Percentiles rank a stretch among this genome's conserved stretches.
phyloP scores from a whole-genome alignment of 352 stramenopile genomes.

The Phytopythium ostracodes region DNA sequence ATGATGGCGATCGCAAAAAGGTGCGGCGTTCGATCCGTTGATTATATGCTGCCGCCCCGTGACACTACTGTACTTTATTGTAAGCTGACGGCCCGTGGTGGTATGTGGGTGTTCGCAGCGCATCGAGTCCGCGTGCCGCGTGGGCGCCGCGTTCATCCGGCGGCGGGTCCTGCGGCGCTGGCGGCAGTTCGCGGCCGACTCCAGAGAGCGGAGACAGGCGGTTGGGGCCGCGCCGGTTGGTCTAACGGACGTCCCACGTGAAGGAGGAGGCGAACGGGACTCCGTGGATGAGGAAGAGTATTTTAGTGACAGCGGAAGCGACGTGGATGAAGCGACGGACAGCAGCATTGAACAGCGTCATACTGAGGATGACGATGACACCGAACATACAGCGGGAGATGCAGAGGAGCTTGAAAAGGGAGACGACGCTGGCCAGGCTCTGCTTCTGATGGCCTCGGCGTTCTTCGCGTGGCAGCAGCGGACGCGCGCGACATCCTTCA shows the following conservation, averaged over 20 bases:
- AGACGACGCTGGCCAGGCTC: not conserved
- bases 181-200: constrained; percentile 10
- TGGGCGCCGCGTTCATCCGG: constrained; percentile 38
- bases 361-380: not conserved
- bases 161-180: constrained; percentile 33
- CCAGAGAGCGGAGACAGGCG: constrained; percentile 5
- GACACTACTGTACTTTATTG: not conserved
- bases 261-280: not conserved
- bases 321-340: not conserved
- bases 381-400: not conserved
- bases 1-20: constrained; percentile 21
- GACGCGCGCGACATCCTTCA: not conserved
- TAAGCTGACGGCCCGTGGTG: not conserved
- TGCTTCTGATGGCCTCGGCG: not conserved
- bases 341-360: not conserved
- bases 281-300: no score
- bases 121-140: constrained; percentile 33
- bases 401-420: not conserved
- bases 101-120: constrained; percentile 16
- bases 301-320: not conserved
- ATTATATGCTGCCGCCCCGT: not conserved
- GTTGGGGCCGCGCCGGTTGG: constrained; percentile 6
- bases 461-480: not conserved
- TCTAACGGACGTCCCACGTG: not conserved
- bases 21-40: constrained; percentile 7